Base-by-base conservation (phyloP, 768 basidiomycete species). In the Boletus rufocinnamomeus region DNA sequence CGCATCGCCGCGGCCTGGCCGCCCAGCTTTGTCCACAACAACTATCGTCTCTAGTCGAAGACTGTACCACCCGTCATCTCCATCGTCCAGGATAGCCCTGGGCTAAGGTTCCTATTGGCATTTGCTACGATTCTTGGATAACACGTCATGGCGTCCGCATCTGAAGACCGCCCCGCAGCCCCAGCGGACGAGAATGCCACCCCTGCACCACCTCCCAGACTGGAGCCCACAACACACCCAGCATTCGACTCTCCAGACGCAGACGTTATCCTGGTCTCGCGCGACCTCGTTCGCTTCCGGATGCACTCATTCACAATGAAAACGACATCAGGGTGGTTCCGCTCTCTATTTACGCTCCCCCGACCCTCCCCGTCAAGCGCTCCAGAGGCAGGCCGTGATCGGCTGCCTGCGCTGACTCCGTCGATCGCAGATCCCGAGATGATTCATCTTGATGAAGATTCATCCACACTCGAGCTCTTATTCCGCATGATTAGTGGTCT, bases 401-500 rank as follows among this genome's bases (percentile, higher is more conserved):
- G 44, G 9, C 62, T 38, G 10, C 11, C 44, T 10, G 65, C 60
- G 25, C 50, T 63, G 0, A 41, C 23, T 4, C 69, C 67, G 4
- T 61, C 61, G 3, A 44, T n/a, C 8, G 16, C 57, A n/a, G 55
- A 60, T 2, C 62, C 72, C 19, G 78, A 78, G 51, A 64, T 75
- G 16, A 79, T 87, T 55, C 80, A 79, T 62, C 72, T 86, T 47
- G 82, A 85, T 52, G 87, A 88, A 64, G 84, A 84, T 47, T 68
- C 79, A 8, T 63, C 73, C 41, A 82, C 81, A 1, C 78, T 88
- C 30, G 84, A 85, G 64, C 70, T 76, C 11, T 71, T 88, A 4
- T 75, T 88, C 4, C 80, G 80, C 60, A 85, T 88, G 82, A 76
- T 83, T 25, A 85, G 82, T 50, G 86, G 87, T 10, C 75, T 86